Evolutionary conservation across 805 yeast genomes (phyloP), one percentile per base, ranked within the genome.

Genomic region (Ascoidea rubescens): DNA sequence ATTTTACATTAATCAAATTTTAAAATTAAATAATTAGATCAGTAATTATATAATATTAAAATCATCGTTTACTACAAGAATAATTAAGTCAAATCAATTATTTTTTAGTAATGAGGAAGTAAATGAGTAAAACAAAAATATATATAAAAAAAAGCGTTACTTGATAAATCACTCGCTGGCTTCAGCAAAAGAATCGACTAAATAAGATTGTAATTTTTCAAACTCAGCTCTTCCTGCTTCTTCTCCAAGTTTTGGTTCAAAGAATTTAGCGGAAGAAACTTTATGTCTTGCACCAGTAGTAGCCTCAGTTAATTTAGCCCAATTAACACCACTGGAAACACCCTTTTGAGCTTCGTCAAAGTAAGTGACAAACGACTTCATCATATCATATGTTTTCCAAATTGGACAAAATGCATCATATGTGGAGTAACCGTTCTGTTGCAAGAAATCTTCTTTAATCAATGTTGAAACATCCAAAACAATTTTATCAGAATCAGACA

Each of bases 401-500:
- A 93, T 87, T 59, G 99, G 99, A 73, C 99, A 93, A 85, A 89
- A 93, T 45, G 96, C 96, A 71, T 93, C 99, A 67, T 93, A 93
- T 47, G 96, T 74, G 48, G 99, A 93, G 74, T 93, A 93, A 73
- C 99, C 99, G 72, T 93, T 93, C 75, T 93, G 99, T 74, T 93
- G 99, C 68, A 93, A 77, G 82, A 93, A 93, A 71, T 93, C 99
- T 70, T 93, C 99, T 71, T 93, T 93, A 70, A 93, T 83, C 67
- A 93, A 78, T 32, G 77, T 75, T 31, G 98, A 81, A 53, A 91
- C 96, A 66, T 93, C 99, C 66, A 93, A 77, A 31, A 96, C 86
- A 69, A 93, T 93, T 75, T 93, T 93, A 71, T 93, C 99, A 45
- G 95, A 77, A 67, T 93, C 99, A 7, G 96, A 87, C 61, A 93